These are phyloP conservation scores for Vitis rupestris DNA, from an alignment of 164 flowering plant genomes.

Conservation along the genomic window DNA sequence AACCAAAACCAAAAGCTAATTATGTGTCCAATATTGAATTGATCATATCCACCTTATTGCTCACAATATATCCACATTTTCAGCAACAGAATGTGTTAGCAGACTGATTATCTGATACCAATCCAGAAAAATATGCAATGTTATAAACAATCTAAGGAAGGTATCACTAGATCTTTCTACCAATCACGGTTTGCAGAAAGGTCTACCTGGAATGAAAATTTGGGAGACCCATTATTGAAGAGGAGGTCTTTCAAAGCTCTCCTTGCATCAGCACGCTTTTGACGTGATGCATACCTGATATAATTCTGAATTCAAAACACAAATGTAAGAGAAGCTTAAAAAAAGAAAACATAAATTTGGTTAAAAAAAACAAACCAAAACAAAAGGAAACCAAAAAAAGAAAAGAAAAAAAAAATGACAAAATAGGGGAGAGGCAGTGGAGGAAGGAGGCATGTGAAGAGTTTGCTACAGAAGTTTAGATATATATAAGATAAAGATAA, in stretches of 20 bases:
- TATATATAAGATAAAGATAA: too few relatives aligned
- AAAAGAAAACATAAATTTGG: not conserved
- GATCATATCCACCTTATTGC: too few relatives aligned
- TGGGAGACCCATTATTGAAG: slow-evolving; percentile 36
- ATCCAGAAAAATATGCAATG: too few relatives aligned
- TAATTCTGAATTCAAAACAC: slow-evolving; percentile 38
- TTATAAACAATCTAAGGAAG: not conserved
- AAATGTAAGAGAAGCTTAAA: not conserved
- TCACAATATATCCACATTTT: too few relatives aligned
- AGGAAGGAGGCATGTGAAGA: not conserved
- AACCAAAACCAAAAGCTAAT: too few relatives aligned
- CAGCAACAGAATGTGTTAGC: too few relatives aligned
- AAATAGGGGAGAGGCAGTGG: not conserved
- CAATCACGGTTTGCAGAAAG: not conserved
- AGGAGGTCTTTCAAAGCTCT: slow-evolving; percentile 67
- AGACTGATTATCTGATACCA: too few relatives aligned
- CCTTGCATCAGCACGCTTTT: slow-evolving; percentile 78
- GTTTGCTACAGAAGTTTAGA: too few relatives aligned
- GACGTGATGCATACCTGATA: slow-evolving; percentile 49
- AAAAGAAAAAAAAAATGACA: not conserved
- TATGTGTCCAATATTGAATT: too few relatives aligned
- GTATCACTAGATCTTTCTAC: not conserved
- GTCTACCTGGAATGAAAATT: slow-evolving; percentile 36
- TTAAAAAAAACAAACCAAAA: too few relatives aligned
- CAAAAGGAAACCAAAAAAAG: too few relatives aligned